Conservation (phyloP, 768 basidiomycete genomes). For the Coprinopsis cinerea region DNA sequence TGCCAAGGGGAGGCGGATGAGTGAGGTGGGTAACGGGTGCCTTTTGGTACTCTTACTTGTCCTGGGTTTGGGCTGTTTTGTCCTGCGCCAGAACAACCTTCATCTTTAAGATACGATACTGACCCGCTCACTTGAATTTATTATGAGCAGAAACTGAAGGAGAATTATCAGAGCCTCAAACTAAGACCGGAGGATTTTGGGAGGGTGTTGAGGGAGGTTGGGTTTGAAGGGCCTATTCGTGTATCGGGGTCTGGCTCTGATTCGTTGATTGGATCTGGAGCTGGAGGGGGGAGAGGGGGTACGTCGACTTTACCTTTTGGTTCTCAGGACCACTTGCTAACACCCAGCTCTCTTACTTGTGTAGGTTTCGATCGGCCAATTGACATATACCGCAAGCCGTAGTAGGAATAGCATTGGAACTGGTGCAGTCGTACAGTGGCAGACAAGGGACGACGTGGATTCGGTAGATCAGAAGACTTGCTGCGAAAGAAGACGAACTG, state of each 20-base stretch:
- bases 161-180: constrained; percentile 49
- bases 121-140: background rate
- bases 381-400: constrained; percentile 53
- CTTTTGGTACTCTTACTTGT: background rate
- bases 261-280: background rate
- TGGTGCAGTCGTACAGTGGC: background rate
- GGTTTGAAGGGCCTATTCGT: constrained; percentile 47
- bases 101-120: background rate
- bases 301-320: background rate
- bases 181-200: constrained; percentile 64
- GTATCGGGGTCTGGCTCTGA: constrained; percentile 50
- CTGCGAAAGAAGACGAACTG: background rate
- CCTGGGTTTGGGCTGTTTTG: too few relatives aligned
- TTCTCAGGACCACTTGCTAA: background rate
- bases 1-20: constrained; percentile 66
- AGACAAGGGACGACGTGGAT: background rate
- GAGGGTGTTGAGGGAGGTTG: constrained; percentile 46
- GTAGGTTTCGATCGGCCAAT: constrained; percentile 59
- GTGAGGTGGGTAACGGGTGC: constrained; percentile 33
- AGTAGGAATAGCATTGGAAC: background rate
- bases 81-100: background rate
- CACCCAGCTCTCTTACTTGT: constrained; percentile 3
- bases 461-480: background rate
- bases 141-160: constrained; percentile 42
- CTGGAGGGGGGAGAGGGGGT: background rate